A percentile compares a stretch with the other conserved stretches of the same genome.
phyloP scores from a whole-genome alignment of 768 basidiomycete species.

The Collybia sordida region DNA sequence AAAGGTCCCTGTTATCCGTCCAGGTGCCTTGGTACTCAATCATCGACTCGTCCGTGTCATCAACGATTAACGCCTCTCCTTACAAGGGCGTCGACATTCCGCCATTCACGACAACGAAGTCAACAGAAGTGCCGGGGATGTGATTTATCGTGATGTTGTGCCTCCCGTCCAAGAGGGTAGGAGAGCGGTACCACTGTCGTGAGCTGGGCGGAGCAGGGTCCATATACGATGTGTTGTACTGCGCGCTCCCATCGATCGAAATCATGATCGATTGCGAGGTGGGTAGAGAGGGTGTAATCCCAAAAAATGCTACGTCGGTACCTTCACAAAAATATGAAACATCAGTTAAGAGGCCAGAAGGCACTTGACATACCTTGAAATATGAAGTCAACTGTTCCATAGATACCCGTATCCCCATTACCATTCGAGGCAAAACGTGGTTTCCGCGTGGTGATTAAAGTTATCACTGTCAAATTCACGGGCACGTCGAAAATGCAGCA shows the following conservation, averaged over 20 bases:
- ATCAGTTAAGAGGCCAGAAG: neutral
- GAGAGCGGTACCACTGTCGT: constrained; percentile 24
- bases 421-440: neutral
- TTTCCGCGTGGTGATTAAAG: too few species aligned
- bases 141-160: constrained; percentile 18
- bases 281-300: constrained; percentile 7
- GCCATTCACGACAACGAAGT: constrained; percentile 18
- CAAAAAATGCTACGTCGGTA: constrained; percentile 11
- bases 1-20: constrained; percentile 9
- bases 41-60: constrained; percentile 16
- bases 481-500: too few species aligned
- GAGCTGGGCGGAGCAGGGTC: constrained; percentile 15
- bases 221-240: constrained; percentile 9
- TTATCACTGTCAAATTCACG: too few species aligned
- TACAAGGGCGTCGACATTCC: constrained; percentile 18
- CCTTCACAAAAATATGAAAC: constrained; percentile 1
- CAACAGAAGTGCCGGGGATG: constrained; percentile 19
- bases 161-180: constrained; percentile 12
- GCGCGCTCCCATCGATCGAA: constrained; percentile 17
- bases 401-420: constrained; percentile 5
- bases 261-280: constrained; percentile 13
- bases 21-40: constrained; percentile 19
- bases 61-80: constrained; percentile 18
- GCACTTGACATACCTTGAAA: constrained; percentile 5
- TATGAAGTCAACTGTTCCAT: constrained; percentile 2